A percentile compares a stretch with the other conserved stretches of the same genome.
Evolutionary conservation across 2,329 filamentous ascomycete genomes (phyloP).

Genomic region (Aulographum hederae): DNA sequence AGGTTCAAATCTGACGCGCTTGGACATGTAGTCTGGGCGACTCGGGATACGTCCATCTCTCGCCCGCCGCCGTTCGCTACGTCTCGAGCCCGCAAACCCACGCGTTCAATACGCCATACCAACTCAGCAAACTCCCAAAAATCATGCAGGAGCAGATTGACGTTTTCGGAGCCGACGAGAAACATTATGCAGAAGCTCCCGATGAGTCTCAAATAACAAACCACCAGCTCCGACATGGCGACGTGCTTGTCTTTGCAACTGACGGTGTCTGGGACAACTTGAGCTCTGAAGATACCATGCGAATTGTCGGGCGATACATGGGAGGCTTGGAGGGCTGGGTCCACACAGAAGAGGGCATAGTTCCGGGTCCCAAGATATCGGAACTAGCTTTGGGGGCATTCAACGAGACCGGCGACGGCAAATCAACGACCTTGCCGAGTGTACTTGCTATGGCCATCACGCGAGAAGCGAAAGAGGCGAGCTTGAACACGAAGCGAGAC

Average conservation of each 20-base stretch:
- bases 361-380: constrained; percentile 4
- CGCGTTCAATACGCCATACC: constrained; percentile 93
- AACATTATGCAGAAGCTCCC: constrained; percentile 64
- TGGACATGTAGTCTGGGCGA: constrained; percentile 72
- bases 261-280: constrained; percentile 96
- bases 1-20: not conserved
- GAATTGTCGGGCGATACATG: constrained; percentile 65
- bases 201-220: constrained; percentile 65
- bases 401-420: constrained; percentile 27
- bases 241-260: constrained; percentile 83
- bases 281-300: constrained; percentile 73
- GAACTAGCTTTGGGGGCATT: constrained; percentile 30
- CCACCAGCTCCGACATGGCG: constrained; percentile 67
- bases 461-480: constrained; percentile 66
- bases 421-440: constrained; percentile 18
- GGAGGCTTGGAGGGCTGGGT: constrained; percentile 56
- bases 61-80: constrained; percentile 68
- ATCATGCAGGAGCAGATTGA: constrained; percentile 62
- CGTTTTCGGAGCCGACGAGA: constrained; percentile 55
- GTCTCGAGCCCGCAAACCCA: constrained; percentile 81
- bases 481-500: constrained; percentile 62
- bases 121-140: constrained; percentile 74
- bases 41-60: constrained; percentile 78
- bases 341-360: constrained; percentile 28
- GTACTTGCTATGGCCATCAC: constrained; percentile 64